Percentiles rank a stretch among this genome's conserved stretches.
phyloP scores from a whole-genome alignment of 108 stramenopile genomes.

The Hondaea fermentalgiana region DNA sequence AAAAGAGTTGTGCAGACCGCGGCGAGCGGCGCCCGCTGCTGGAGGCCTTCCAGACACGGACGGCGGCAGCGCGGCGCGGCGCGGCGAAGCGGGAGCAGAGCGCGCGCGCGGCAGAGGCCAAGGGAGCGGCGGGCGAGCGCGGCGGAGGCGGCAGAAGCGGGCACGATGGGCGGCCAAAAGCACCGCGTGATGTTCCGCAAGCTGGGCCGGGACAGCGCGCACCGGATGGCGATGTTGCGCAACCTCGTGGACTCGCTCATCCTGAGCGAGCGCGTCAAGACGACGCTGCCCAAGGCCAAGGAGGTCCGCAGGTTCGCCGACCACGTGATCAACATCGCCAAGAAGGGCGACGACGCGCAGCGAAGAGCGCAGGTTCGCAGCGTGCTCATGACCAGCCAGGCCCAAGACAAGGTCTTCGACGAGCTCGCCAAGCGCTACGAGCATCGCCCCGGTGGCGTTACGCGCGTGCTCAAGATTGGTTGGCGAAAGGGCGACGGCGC shows the following conservation, averaged over 20 bases:
- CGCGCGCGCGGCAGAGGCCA: too few species aligned
- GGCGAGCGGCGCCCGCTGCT: too few species aligned
- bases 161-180: not conserved
- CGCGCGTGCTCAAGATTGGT: slow-evolving; percentile 79
- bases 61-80: not conserved
- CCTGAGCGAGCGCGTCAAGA: slow-evolving; percentile 93
- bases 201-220: not conserved
- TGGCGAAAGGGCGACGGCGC: slow-evolving; percentile 81
- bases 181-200: not conserved
- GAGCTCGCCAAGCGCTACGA: slow-evolving; percentile 89
- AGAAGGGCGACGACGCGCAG: slow-evolving; percentile 51
- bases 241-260: slow-evolving; percentile 74
- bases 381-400: slow-evolving; percentile 23
- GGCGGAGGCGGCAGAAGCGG: not conserved
- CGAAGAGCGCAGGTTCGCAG: slow-evolving; percentile 56
- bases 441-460: slow-evolving; percentile 74
- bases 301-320: slow-evolving; percentile 81
- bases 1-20: too few species aligned
- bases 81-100: not conserved
- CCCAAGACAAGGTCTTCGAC: slow-evolving; percentile 78
- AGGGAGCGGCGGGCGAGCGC: too few species aligned
- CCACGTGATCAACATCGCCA: slow-evolving; percentile 62
- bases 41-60: not conserved
- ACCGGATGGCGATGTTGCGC: slow-evolving; percentile 15
- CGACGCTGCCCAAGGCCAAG: slow-evolving; percentile 88